Conservation (phyloP, 164 flowering plant species). For the Paratinospora sagittata region DNA sequence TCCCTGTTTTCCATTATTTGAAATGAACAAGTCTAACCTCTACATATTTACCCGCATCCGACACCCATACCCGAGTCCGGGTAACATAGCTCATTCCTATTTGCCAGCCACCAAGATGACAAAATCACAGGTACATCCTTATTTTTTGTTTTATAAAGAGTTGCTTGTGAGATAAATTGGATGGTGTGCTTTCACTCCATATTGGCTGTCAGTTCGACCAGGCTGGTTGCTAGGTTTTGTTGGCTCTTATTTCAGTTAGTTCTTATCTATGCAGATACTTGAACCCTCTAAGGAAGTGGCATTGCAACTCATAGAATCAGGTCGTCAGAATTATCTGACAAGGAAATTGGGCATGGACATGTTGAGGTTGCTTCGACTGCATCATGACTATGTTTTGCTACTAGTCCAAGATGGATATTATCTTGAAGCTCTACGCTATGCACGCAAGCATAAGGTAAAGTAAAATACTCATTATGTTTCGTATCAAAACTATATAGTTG, state of each 20-base stretch:
- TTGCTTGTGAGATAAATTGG: neutral
- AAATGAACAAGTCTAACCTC: too few relatives aligned
- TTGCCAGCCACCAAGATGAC: too few relatives aligned
- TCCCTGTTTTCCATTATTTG: too few relatives aligned
- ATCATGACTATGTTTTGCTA: constrained; percentile 74
- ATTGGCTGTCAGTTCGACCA: neutral
- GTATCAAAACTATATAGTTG: neutral
- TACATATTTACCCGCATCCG: too few relatives aligned
- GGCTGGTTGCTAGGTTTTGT: neutral
- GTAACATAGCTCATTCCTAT: too few relatives aligned
- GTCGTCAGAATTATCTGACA: constrained; percentile 55
- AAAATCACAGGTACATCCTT: neutral
- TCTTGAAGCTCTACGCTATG: constrained; percentile 87
- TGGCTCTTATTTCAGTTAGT: neutral
- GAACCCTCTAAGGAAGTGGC: constrained; percentile 98
- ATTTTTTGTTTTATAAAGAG: neutral
- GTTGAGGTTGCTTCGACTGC: constrained; percentile 74
- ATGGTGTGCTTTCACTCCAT: too few relatives aligned
- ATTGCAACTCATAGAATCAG: constrained; percentile 77
- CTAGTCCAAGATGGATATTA: constrained; percentile 92
- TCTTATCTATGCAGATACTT: constrained; percentile 50
- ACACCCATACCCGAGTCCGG: too few relatives aligned
- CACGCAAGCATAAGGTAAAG: constrained; percentile 79
- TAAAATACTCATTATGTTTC: neutral
- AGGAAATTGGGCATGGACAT: constrained; percentile 88